Base-by-base conservation (phyloP, 2,329 filamentous ascomycete species). In the Diaporthe citri region DNA sequence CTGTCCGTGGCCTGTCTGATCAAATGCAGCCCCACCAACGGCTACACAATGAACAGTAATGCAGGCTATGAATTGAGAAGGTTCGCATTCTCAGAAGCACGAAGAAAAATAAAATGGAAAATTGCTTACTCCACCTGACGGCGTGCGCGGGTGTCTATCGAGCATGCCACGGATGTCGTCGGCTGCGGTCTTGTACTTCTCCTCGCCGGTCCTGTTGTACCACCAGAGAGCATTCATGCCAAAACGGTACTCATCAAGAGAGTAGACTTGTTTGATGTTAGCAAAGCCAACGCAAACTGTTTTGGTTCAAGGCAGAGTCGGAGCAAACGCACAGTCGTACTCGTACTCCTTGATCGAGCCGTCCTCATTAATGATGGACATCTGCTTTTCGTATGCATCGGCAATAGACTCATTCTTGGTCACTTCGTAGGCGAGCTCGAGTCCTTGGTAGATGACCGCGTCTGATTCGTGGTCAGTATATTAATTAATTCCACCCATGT, bases 261-360 rank as follows among this genome's bases (percentile, higher is more conserved):
- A 84, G 78, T 86, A 86, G 75, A 81, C 64, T 69, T 55, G 48
- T 31, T 28, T 55, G 8, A 22, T 55, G 34, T 69, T 31, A 69
- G 64, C 5, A 55, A 67, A n/a, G 22, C 9, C 31, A 67, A 7
- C 10, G 57, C n/a, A 36, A 28, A 22, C 34, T 25, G 62, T 51
- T 39, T 20, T 20, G 13, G 22, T 22, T 51, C 10, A 52, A 34
- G 25, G 2, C 13, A 51, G 17, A 52, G 12, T n/a, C 46, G 62
- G 46, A 4, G 28, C 9, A 12, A 25, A 69, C 64, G 20, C 34
- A 69, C 64, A 84, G 28, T 81, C 81, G 2, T 83, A 79, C 67
- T 85, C 80, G 81, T 85, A 87, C 46, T 82, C 82, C 9, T 80
- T 80, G 39, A 86, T 73, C 4, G 82, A 84, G 12, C 86, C 86